Evolutionary conservation across 208 protist species (phyloP), one percentile per base, ranked within the genome.

Genomic region (Crithidia expoeki): DNA sequence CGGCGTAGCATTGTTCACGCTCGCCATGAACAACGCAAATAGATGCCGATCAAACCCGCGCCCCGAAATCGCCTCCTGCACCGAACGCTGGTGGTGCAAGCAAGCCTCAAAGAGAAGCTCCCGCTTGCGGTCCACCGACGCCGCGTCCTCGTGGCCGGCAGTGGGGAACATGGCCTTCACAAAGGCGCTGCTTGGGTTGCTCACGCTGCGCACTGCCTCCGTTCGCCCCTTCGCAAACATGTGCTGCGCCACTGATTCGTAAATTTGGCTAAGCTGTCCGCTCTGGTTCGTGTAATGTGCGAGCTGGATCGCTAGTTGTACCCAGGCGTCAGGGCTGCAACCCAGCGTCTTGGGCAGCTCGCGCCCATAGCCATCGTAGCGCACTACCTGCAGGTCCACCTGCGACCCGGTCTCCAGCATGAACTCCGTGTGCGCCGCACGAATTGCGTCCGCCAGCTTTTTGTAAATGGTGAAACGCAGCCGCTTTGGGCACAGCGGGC

Each of bases 231-330:
- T 79, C 25, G 66, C 66, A 69, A 88, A 97, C 63, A 75, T 81
- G 55, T 81, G 79, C 44, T 88, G 71, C 30, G 84, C 68, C 21
- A 87, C 81, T 2, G 85, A 84, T 66, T 96, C 88, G 76, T 88
- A 94, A 23, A 87, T 88, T 47, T 90, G 88, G 23, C 75, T 80
- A 42, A 94, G 79, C 55, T 71, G 50, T 17, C 62, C 47, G 27
- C 76, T 80, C 56, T 92, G 84, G 67, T 88, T 74, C 16, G 72
- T 66, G 74, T 93, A 95, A 74, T 93, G 89, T 0, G 89, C 93
- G 10, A 96, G 74, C 59, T 96, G 90, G 42, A 97, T 79, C 2
- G 90, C 90, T 78, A 95, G 86, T 68, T 95, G 90, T 60, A 94
- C 55, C 83, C 86, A 95, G 30, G 85, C 85, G 57, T 94, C 86